Base-by-base conservation (phyloP, 2,329 filamentous ascomycete species). In the Xylariaceae sp. region DNA sequence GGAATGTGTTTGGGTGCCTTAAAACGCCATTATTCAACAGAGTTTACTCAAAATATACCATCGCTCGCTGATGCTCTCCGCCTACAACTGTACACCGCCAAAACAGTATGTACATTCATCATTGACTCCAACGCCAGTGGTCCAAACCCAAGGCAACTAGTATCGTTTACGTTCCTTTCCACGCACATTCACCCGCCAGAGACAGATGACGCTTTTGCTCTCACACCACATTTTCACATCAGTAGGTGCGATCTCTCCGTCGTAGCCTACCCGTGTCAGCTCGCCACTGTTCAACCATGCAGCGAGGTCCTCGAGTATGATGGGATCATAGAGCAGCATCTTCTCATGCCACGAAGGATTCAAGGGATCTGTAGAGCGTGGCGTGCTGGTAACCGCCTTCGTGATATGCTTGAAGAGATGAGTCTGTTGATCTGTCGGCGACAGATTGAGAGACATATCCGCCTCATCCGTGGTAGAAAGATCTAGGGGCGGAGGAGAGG, bases 161-260 rank as follows among this genome's bases (percentile, higher is more conserved):
- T 61, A 66, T 22, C 76, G 61, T 59, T 78, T 81, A 52, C 78
- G 68, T 56, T 76, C 72, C 53, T 68, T 71, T 6, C 77, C 77
- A 1, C 64, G 63, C 26, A 68, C 31, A 43, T 66, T 80, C 49
- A 78, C 75, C 53, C 73, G 82, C 81, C 81, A 87, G 24, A 89
- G 69, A 63, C 89, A 95, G 56, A 89, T 94, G 9, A 97, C 73
- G 34, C 90, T 89, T 62, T 85, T 85, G 31, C 79, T 81, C 64
- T 95, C 87, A 58, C 91, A 96, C 91, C 91, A 97, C 54, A 76
- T 79, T 71, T 93, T 89, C 15, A 94, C 85, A 58, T 87, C 81
- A 22, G 62, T 69, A 0, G 78, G 67, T 6, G 69, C 71, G 9
- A 86, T 76, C 58, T 87, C 81, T 8, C 73, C 74, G 50, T 87